Evolutionary conservation across 202 grass and related monocot genomes (phyloP), one percentile per base, ranked within the genome.

Genomic region (Digitaria exilis): DNA sequence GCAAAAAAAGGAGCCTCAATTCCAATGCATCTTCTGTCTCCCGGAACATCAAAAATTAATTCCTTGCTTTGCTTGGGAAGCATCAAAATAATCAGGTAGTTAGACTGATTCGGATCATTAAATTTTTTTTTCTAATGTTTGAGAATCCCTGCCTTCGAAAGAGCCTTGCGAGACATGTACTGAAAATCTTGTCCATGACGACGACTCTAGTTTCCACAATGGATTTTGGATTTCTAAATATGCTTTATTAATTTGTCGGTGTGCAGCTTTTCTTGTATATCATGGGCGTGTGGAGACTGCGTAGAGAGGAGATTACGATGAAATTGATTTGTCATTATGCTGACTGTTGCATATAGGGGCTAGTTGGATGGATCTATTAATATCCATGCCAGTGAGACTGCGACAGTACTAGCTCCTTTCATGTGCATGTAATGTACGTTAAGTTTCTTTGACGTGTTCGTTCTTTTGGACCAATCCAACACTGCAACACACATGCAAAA

Each of bases 381-480:
- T 29, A 30, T 14, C 64, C 15, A 31, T 49, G 52, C 21, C 39
- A 41, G 73, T 75, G 49, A n/a, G n/a, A n/a, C n/a, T n/a, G n/a
- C n/a, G n/a, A 54, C 15, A 75, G 71, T 22, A 39, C 34, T 55
- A 30, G 19, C 55, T 73, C 13, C 35, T n/a, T n/a, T n/a, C n/a
- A n/a, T n/a, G 42, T 76, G 73, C 74, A 62, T 77, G 25, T 6
- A 29, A 39, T 39, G n/a, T n/a, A n/a, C n/a, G n/a, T n/a, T n/a
- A n/a, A n/a, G n/a, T n/a, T n/a, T 60, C 4, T 77, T 63, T 78
- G 57, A 78, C 74, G 74, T 12, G 39, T 28, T 26, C 24, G 3
- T 79, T 65, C 11, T 64, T 65, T 65, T 65, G 59, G 59, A 34
- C 58, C 29, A 18, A 74, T 48, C 71, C 19, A 63, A 65, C 60